Conservation (phyloP, 495 filamentous ascomycete genomes). For the Neurospora terricola region DNA sequence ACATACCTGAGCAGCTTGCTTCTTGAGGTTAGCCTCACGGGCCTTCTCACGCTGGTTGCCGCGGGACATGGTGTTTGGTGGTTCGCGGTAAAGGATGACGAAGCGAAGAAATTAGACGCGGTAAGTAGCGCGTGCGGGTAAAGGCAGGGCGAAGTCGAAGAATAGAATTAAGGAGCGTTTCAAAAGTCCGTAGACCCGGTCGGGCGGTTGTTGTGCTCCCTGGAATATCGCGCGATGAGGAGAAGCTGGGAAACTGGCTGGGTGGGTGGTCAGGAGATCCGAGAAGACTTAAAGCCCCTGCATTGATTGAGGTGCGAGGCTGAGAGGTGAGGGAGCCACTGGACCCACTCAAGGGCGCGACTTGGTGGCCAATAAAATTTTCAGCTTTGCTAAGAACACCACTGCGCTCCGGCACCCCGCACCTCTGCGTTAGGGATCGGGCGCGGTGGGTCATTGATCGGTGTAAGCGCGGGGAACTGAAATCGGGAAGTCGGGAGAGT, state of each 20-base stretch:
- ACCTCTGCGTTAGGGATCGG: not conserved
- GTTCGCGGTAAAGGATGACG: not conserved
- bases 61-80: conserved; percentile 58
- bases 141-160: not conserved
- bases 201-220: not conserved
- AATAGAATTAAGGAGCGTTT: not conserved
- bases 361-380: conserved; percentile 11
- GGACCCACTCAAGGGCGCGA: too few relatives aligned
- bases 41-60: conserved; percentile 90
- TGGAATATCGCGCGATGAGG: not conserved
- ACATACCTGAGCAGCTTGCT: conserved; percentile 43
- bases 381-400: conserved; percentile 4
- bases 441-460: not conserved
- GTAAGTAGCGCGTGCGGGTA: not conserved
- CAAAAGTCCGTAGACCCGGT: not conserved
- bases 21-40: conserved; percentile 72
- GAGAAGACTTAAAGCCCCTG: too few relatives aligned
- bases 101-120: conserved; percentile 1
- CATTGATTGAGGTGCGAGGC: too few relatives aligned
- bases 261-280: not conserved
- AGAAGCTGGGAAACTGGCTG: not conserved
- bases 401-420: not conserved
- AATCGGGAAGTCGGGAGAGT: not conserved
- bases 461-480: not conserved
- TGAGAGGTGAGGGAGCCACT: too few relatives aligned